Evolutionary conservation across 495 filamentous ascomycete species (phyloP).

Genomic region (Amphirosellinia nigrospora): DNA sequence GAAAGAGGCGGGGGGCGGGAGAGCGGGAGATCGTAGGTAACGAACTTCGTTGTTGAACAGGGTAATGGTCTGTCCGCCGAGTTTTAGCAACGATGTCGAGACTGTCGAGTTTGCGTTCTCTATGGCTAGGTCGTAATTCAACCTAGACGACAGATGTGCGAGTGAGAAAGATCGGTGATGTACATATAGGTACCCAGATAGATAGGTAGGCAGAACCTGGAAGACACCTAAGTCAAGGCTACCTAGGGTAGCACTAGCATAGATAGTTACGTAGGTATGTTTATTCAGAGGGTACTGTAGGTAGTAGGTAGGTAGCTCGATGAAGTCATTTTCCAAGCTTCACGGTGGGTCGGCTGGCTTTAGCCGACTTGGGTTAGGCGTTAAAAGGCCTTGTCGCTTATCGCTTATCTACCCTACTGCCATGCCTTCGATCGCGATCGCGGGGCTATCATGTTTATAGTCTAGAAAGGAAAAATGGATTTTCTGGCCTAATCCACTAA

Average conservation of each 20-base stretch:
- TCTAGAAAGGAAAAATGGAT: background rate
- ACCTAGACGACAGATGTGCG: background rate
- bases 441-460: background rate
- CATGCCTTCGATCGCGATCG: background rate
- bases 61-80: background rate
- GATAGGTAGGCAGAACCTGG: too few relatives aligned
- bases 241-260: background rate
- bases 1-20: too few relatives aligned
- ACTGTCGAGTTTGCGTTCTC: background rate
- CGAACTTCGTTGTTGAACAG: background rate
- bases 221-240: too few relatives aligned
- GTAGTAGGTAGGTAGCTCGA: background rate
- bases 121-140: background rate
- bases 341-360: background rate
- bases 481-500: too few relatives aligned
- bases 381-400: background rate
- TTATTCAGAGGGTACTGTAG: background rate
- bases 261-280: background rate
- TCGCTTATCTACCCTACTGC: conserved; percentile 11
- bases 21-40: too few relatives aligned
- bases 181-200: too few relatives aligned
- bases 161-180: too few relatives aligned
- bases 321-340: conserved; percentile 25
- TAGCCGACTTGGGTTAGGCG: conserved; percentile 19
- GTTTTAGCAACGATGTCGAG: background rate